Evolutionary conservation across 108 stramenopile genomes (phyloP).

Genomic region (Licmophora abbreviata): DNA sequence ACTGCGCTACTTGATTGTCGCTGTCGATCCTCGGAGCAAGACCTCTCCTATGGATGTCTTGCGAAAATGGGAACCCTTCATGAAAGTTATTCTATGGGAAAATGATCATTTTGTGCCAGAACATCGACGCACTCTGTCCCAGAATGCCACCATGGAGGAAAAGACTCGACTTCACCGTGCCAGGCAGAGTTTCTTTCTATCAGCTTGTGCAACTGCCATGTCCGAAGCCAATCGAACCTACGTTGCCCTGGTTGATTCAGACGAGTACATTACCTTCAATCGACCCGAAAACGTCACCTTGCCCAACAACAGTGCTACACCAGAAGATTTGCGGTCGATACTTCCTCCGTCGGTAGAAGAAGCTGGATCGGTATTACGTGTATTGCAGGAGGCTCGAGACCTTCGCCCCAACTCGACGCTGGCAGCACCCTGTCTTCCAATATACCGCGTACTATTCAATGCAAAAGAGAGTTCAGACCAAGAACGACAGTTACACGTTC

Average conservation of each 20-base stretch:
- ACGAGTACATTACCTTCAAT: slow-evolving; percentile 44
- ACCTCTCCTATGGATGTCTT: slow-evolving; percentile 18
- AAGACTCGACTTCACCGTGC: no score
- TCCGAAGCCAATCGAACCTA: slow-evolving; percentile 28
- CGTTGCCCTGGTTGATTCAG: slow-evolving; percentile 35
- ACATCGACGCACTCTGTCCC: no score
- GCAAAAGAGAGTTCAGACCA: background rate
- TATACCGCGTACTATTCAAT: background rate
- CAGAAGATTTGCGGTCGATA: no score
- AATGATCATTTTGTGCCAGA: no score
- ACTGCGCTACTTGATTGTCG: slow-evolving; percentile 45
- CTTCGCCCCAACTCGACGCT: no score
- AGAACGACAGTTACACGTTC: background rate
- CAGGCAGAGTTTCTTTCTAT: slow-evolving; percentile 35
- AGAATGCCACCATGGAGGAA: no score
- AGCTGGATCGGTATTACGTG: background rate
- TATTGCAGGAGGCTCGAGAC: background rate
- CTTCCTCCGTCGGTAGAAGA: no score
- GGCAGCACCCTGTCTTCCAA: no score
- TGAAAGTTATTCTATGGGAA: no score
- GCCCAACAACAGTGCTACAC: no score
- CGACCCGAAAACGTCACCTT: slow-evolving; percentile 9
- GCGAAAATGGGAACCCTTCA: slow-evolving; percentile 25
- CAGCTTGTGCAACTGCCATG: slow-evolving; percentile 14
- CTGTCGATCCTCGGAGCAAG: slow-evolving; percentile 41